phyloP scores from a whole-genome alignment of 2,329 filamentous ascomycete species.

The Epicoccum sorghinum region DNA sequence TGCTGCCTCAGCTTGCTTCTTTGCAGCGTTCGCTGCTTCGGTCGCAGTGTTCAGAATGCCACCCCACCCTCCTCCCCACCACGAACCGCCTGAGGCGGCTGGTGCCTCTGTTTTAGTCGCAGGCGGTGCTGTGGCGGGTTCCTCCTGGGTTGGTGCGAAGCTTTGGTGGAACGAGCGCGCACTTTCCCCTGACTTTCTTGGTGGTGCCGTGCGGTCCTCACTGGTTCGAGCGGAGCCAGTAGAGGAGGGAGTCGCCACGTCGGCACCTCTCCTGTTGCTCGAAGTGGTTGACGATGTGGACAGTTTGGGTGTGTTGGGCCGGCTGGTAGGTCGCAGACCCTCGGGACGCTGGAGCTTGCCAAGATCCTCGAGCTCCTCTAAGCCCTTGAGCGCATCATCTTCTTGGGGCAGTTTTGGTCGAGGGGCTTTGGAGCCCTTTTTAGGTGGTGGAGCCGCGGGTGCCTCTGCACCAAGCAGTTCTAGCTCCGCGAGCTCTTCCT shows the following conservation, averaged over 20 bases:
- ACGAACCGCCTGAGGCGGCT: slow-evolving; percentile 36
- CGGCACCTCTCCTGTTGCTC: slow-evolving; percentile 45
- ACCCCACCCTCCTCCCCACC: slow-evolving; percentile 77
- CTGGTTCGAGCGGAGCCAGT: slow-evolving; percentile 50
- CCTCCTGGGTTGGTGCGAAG: slow-evolving; percentile 67
- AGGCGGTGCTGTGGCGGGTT: slow-evolving; percentile 51
- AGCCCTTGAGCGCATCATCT: slow-evolving; percentile 83
- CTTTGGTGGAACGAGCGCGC: slow-evolving; percentile 72
- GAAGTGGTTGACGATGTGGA: slow-evolving; percentile 54
- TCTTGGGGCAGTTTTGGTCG: slow-evolving; percentile 49
- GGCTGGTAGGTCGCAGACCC: slow-evolving; percentile 66
- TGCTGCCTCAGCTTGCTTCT: slow-evolving; percentile 90
- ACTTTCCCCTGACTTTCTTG: slow-evolving; percentile 80
- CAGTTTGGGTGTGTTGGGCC: slow-evolving; percentile 81
- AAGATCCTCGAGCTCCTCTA: slow-evolving; percentile 72
- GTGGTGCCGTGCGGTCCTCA: slow-evolving; percentile 65
- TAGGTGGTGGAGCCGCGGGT: slow-evolving; percentile 39
- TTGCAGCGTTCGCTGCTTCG: slow-evolving; percentile 78
- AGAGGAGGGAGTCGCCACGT: slow-evolving; percentile 47
- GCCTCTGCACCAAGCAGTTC: slow-evolving; percentile 43
- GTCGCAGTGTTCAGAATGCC: slow-evolving; percentile 80
- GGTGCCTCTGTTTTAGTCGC: slow-evolving; percentile 58
- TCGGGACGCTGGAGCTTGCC: slow-evolving; percentile 56
- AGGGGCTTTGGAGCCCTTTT: slow-evolving; percentile 56
- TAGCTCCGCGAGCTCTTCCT: slow-evolving; percentile 57